Evolutionary conservation across 345 rosid genomes (phyloP).

Genomic region (Capsella bursapastoris): DNA sequence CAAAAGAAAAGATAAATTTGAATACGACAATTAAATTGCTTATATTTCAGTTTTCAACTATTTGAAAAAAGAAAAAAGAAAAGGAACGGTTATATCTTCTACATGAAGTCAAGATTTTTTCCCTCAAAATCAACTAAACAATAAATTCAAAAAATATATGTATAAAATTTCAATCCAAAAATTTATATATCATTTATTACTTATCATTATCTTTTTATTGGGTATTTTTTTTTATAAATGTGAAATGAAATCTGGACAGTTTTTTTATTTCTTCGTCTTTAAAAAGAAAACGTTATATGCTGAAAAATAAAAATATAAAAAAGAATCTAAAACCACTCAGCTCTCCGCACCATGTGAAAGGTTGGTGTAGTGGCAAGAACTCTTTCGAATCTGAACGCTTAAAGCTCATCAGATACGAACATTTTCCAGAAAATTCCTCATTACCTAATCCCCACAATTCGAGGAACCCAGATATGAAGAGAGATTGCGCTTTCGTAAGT

Average conservation of each 20-base stretch:
- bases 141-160: not conserved
- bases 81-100: constrained; percentile 20
- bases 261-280: not conserved
- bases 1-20: constrained; percentile 8
- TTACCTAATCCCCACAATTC: constrained; percentile 20
- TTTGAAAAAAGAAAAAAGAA: not conserved
- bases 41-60: not conserved
- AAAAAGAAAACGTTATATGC: constrained; percentile 28
- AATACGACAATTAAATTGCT: not conserved
- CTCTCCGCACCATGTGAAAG: constrained; percentile 49
- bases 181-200: constrained; percentile 30
- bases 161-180: constrained; percentile 1
- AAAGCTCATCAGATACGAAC: constrained; percentile 15
- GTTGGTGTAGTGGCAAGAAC: constrained; percentile 46
- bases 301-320: not conserved
- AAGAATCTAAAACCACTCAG: constrained; percentile 40
- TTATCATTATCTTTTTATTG: constrained; percentile 39
- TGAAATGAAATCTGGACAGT: constrained; percentile 24
- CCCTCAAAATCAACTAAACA: not conserved
- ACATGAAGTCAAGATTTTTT: constrained; percentile 41
- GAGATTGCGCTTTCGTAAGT: constrained; percentile 26
- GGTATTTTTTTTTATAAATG: not conserved
- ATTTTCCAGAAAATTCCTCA: constrained; percentile 10
- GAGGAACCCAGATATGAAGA: constrained; percentile 7
- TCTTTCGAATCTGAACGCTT: constrained; percentile 44